These are phyloP conservation scores for Fusarium kyushuense DNA, from an alignment of 2,329 filamentous ascomycete genomes.

Conservation along the genomic window DNA sequence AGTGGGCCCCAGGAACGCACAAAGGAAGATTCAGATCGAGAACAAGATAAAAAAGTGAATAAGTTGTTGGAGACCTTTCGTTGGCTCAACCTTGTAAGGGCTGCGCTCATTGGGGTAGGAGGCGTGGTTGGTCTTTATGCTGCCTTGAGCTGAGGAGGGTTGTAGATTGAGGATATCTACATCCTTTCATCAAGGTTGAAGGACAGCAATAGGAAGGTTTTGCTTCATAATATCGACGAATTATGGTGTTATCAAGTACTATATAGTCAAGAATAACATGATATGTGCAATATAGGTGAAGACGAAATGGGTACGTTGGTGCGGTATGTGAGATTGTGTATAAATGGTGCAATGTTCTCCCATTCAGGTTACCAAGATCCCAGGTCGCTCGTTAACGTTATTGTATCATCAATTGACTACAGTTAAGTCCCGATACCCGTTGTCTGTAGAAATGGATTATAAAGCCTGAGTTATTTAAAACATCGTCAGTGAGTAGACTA, in stretches of 20 bases:
- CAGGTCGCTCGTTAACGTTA: not conserved
- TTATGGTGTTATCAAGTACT: no score
- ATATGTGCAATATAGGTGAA: no score
- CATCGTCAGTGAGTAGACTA: fast-evolving
- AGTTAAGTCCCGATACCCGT: not conserved
- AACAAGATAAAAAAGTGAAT: not conserved
- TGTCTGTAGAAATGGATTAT: not conserved
- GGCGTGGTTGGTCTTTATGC: constrained; percentile 7
- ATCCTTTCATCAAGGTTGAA: no score
- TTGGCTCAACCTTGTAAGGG: constrained; percentile 3
- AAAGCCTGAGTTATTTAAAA: not conserved
- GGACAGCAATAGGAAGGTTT: no score
- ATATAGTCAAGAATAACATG: no score
- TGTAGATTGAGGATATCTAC: no score
- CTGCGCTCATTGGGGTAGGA: constrained; percentile 7
- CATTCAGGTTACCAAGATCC: no score
- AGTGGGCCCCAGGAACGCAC: not conserved
- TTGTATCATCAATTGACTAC: not conserved
- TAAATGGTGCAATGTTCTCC: no score
- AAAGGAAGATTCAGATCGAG: fast-evolving
- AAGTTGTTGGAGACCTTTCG: constrained; percentile 3
- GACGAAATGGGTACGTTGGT: no score
- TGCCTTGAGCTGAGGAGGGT: not conserved
- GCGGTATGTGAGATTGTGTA: no score
- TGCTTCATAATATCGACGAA: no score